Evolutionary conservation across 140 eudicot species (phyloP).

Genomic region (Senecio squalidus): DNA sequence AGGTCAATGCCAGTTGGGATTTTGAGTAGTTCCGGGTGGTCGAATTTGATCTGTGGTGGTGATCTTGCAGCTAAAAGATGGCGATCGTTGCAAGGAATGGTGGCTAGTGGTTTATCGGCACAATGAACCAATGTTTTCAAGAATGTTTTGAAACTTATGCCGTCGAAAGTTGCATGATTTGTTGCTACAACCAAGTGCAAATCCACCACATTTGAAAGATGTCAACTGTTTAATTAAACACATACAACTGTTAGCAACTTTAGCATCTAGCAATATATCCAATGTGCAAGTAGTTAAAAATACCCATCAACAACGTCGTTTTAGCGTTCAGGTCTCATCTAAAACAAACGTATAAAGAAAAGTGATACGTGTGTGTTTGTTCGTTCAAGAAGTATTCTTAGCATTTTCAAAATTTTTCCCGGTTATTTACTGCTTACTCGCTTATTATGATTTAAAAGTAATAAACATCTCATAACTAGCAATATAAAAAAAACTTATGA

Average conservation of each 20-base stretch:
- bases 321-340: too few species aligned
- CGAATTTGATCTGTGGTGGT: conserved; percentile 71
- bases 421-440: too few species aligned
- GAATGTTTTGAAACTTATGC: conserved; percentile 57
- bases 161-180: conserved; percentile 69
- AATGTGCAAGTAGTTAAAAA: too few species aligned
- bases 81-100: conserved; percentile 68
- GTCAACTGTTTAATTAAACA: conserved; percentile 44
- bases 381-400: too few species aligned
- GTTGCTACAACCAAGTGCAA: conserved; percentile 68
- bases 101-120: conserved; percentile 40
- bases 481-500: too few species aligned
- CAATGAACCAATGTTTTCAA: conserved; percentile 64
- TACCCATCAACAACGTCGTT: too few species aligned
- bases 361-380: too few species aligned
- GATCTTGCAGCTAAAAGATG: conserved; percentile 65
- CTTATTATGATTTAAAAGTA: too few species aligned
- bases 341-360: too few species aligned
- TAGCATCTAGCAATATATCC: too few species aligned
- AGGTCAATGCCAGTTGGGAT: conserved; percentile 33
- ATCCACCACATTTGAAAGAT: conserved; percentile 84
- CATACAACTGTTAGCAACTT: not conserved
- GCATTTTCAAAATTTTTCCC: too few species aligned
- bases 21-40: conserved; percentile 73
- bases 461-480: too few species aligned